These are phyloP conservation scores for Metarhizium robertsii DNA, from an alignment of 2,329 filamentous ascomycete genomes.

Conservation along the genomic window DNA sequence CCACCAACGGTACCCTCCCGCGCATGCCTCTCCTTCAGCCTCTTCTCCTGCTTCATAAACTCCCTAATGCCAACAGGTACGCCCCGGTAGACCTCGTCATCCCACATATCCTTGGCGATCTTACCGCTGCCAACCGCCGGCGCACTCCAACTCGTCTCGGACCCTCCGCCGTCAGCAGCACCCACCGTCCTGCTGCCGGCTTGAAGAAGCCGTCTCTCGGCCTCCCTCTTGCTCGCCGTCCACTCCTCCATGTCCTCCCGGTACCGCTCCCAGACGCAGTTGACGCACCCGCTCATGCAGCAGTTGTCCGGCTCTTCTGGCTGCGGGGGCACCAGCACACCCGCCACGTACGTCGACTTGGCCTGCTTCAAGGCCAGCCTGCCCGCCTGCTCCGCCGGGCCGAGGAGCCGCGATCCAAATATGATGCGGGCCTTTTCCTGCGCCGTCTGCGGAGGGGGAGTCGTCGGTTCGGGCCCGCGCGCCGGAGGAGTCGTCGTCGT, in stretches of 20 bases:
- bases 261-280: conserved; percentile 92
- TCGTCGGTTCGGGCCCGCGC: conserved; percentile 4
- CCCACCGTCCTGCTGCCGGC: conserved; percentile 52
- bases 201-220: conserved; percentile 44
- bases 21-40: conserved; percentile 64
- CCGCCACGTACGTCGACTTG: conserved; percentile 59
- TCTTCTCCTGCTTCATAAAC: conserved; percentile 97
- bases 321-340: conserved; percentile 71
- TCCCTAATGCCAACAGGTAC: conserved; percentile 90
- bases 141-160: conserved; percentile 54
- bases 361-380: conserved; percentile 48
- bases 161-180: conserved; percentile 71
- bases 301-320: conserved; percentile 94
- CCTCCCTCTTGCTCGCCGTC: conserved; percentile 56
- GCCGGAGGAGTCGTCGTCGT: conserved; percentile 5
- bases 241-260: conserved; percentile 90
- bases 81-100: conserved; percentile 63
- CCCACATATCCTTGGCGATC: conserved; percentile 44
- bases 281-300: conserved; percentile 97
- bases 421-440: conserved; percentile 56
- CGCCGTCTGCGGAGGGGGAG: conserved; percentile 27
- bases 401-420: conserved; percentile 72
- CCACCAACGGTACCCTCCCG: conserved; percentile 41
- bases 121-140: conserved; percentile 26
- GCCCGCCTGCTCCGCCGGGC: conserved; percentile 59